Conservation (phyloP, 805 yeast genomes). For the Isabelozyma heimii region DNA sequence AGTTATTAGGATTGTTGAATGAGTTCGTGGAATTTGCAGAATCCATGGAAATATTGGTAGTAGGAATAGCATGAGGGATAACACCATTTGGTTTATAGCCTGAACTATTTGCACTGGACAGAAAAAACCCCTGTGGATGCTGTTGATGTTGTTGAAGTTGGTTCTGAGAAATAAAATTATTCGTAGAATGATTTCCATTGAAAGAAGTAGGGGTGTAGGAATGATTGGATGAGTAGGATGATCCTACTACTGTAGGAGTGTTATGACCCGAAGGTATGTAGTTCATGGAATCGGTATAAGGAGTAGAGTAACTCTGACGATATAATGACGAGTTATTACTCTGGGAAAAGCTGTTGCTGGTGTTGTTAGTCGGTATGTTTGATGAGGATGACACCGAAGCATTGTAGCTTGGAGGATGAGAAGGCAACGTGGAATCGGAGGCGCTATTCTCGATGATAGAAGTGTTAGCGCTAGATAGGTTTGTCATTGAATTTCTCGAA, state of each 20-base stretch:
- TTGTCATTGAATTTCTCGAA: not conserved
- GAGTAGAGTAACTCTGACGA: conserved; percentile 3
- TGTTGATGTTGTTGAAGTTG: conserved; percentile 7
- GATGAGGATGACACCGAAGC: conserved; percentile 2
- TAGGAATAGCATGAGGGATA: conserved; percentile 44
- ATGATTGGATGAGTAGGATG: conserved; percentile 41
- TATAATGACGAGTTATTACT: not conserved
- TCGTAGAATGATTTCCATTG: conserved; percentile 7
- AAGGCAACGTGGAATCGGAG: not conserved
- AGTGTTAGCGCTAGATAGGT: conserved; percentile 1
- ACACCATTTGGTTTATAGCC: conserved; percentile 11
- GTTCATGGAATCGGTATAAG: conserved; percentile 14
- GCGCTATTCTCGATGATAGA: conserved; percentile 1
- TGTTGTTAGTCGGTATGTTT: conserved; percentile 6
- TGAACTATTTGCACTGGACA: conserved; percentile 3
- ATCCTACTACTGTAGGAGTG: conserved; percentile 41
- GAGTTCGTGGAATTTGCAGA: conserved; percentile 27
- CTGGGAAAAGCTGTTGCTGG: not conserved
- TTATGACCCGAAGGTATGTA: conserved; percentile 42
- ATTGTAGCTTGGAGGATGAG: conserved; percentile 6
- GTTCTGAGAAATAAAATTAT: conserved; percentile 9
- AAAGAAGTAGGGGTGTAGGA: conserved; percentile 33
- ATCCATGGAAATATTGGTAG: conserved; percentile 54
- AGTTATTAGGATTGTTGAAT: conserved; percentile 4
- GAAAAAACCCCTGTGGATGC: conserved; percentile 3